Conservation (phyloP, 108 stramenopile genomes). For the Cyclotella kingstonii region DNA sequence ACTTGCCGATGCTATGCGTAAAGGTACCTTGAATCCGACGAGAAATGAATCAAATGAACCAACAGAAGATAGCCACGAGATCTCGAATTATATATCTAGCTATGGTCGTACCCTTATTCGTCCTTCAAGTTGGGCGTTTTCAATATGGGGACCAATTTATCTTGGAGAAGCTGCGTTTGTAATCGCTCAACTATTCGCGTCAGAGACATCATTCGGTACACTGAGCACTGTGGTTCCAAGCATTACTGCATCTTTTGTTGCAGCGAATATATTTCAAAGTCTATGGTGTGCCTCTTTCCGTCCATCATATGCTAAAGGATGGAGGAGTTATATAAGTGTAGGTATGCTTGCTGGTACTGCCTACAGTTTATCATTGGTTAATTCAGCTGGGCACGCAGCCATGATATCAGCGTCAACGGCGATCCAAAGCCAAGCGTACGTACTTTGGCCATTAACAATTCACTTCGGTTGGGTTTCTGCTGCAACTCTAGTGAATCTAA, state of each 20-base stretch:
- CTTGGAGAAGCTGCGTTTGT: constrained; percentile 61
- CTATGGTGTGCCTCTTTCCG: constrained; percentile 77
- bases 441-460: constrained; percentile 50
- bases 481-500: constrained; percentile 71
- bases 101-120: constrained; percentile 48
- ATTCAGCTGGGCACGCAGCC: constrained; percentile 26
- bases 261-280: constrained; percentile 59
- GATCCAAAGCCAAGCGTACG: constrained; percentile 7
- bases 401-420: constrained; percentile 7
- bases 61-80: constrained; percentile 2
- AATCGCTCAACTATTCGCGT: constrained; percentile 38
- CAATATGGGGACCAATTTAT: constrained; percentile 80
- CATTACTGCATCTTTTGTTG: constrained; percentile 51
- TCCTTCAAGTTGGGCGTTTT: constrained; percentile 77
- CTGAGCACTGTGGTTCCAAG: constrained; percentile 32
- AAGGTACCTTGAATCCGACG: constrained; percentile 33
- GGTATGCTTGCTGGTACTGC: constrained; percentile 59
- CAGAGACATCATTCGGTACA: constrained; percentile 13
- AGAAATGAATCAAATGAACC: constrained; percentile 8
- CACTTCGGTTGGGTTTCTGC: constrained; percentile 81
- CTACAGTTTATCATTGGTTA: constrained; percentile 55
- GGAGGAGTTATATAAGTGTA: constrained; percentile 48
- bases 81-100: constrained; percentile 11
- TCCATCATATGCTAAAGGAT: constrained; percentile 52
- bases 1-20: constrained; percentile 43